phyloP scores from a whole-genome alignment of 1,284 basidiomycete species.

The Ganoderma meredithae region DNA sequence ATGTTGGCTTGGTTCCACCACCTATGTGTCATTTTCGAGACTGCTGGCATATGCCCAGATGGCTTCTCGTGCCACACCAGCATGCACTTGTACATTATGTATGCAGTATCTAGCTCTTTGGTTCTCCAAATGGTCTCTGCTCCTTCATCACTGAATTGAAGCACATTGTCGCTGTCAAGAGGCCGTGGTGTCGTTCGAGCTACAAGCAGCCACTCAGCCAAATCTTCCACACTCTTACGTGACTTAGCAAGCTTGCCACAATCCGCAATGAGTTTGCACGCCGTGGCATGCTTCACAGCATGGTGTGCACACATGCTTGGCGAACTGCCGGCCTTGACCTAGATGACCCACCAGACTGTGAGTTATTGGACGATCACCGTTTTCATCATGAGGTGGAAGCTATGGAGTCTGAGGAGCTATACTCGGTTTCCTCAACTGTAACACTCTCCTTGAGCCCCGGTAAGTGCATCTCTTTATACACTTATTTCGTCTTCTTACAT shows the following conservation, averaged over 20 bases:
- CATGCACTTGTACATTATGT: slow-evolving; percentile 28
- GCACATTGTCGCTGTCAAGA: slow-evolving; percentile 36
- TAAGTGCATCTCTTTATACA: no score
- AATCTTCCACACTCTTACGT: slow-evolving; percentile 29
- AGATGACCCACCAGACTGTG: slow-evolving; percentile 1
- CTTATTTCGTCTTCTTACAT: no score
- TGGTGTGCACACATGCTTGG: neutral
- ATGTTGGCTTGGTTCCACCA: slow-evolving; percentile 23
- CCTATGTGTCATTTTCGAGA: slow-evolving; percentile 19
- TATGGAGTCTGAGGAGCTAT: neutral
- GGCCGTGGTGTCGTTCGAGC: slow-evolving; percentile 33
- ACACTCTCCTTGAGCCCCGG: neutral
- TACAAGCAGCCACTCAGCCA: slow-evolving; percentile 28
- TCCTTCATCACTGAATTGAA: slow-evolving; percentile 35
- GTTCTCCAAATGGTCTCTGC: slow-evolving; percentile 34
- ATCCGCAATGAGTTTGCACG: slow-evolving; percentile 20
- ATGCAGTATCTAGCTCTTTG: slow-evolving; percentile 22
- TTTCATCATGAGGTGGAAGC: neutral
- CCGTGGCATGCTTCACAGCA: slow-evolving; percentile 6
- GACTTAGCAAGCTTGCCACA: slow-evolving; percentile 27
- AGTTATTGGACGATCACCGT: neutral
- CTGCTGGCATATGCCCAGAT: slow-evolving; percentile 13
- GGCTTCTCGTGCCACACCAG: slow-evolving; percentile 30
- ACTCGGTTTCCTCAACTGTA: neutral
- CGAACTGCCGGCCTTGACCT: neutral